Base-by-base conservation (phyloP, 2,329 filamentous ascomycete species). In the Fusarium globosum region DNA sequence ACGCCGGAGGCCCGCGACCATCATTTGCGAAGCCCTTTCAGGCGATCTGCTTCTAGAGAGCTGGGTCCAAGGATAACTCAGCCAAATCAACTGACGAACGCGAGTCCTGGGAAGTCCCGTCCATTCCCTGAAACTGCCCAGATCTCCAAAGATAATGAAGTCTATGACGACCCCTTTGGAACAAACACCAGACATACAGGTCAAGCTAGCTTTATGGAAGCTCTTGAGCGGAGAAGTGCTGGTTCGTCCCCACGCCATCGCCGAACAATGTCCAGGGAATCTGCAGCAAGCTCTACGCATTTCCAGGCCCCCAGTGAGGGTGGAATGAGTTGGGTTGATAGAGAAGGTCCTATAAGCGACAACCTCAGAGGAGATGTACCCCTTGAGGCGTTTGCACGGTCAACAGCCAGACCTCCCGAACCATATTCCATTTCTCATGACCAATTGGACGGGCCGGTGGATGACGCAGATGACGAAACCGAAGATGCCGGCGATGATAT, bases 1-100 rank as follows among this genome's bases (percentile, higher is more conserved):
- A 90, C 89, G 0, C 88, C 89, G 3, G 86, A 86, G 57, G 83
- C 80, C 12, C 83, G 83, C n/a, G 86, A 87, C 48, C 83, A 83
- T 39, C 85, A 86, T 16, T 80, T 90, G 6, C 84, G 88, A 20
- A 90, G 89, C 62, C 89, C 89, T 0, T 91, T 91, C 71, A 83
- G 86, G 58, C 80, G 81, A 46, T 82, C 82, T 14, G 81, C 74
- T 21, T 81, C 79, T 65, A 82, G 79, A 62, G 82, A 84, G 35
- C 74, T 81, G 10, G 79, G 79, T 36, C 77, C 76, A n/a, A 72
- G 72, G 36, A 79, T 82, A 36, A 66, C 74, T 11, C 76, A 79
- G 33, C 66, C 65, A 13, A 72, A 69, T 39, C 75, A 74, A 36
- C 77, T 74, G 16, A 60, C 61, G 52, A 82, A 80, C 59, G 70